These are phyloP conservation scores for Amaranthus hypochondriacus DNA, from an alignment of 148 eudicot genomes.

Conservation along the genomic window DNA sequence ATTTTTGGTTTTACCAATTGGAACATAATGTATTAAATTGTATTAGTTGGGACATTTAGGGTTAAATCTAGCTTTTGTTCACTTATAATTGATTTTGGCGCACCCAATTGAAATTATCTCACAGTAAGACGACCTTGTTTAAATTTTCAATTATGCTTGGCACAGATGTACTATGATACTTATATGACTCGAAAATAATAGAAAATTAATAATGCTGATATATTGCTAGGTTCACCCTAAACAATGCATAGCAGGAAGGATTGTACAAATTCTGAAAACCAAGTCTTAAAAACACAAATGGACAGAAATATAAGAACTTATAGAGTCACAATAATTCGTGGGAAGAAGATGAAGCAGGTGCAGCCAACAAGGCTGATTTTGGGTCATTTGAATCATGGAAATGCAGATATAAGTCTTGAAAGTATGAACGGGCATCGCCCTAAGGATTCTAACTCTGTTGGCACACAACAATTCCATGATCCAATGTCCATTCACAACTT, in stretches of 20 bases:
- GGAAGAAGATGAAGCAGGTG: constrained; percentile 15
- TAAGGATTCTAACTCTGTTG: not conserved
- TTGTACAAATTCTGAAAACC: not conserved
- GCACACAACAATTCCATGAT: not conserved
- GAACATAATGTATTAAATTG: too few species aligned
- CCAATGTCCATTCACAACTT: not conserved
- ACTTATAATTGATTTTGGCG: too few species aligned
- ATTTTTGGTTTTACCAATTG: too few species aligned
- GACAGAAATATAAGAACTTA: constrained; percentile 4
- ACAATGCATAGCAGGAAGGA: constrained; percentile 3
- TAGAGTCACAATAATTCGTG: constrained; percentile 12
- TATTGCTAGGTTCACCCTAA: not conserved
- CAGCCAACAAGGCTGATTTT: constrained; percentile 4
- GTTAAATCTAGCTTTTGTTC: too few species aligned
- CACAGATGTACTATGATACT: not conserved
- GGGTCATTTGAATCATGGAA: not conserved
- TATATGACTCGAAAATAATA: not conserved
- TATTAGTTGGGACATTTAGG: too few species aligned
- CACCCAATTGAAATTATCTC: too few species aligned
- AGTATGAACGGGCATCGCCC: not conserved
- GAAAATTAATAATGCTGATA: not conserved
- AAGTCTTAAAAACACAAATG: not conserved
- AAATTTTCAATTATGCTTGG: not conserved
- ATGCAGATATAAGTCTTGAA: not conserved
- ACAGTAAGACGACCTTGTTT: too few species aligned